A percentile compares a stretch with the other conserved stretches of the same genome.
phyloP scores from a whole-genome alignment of 2,329 filamentous ascomycete genomes.

The Sporothrix protearum region DNA sequence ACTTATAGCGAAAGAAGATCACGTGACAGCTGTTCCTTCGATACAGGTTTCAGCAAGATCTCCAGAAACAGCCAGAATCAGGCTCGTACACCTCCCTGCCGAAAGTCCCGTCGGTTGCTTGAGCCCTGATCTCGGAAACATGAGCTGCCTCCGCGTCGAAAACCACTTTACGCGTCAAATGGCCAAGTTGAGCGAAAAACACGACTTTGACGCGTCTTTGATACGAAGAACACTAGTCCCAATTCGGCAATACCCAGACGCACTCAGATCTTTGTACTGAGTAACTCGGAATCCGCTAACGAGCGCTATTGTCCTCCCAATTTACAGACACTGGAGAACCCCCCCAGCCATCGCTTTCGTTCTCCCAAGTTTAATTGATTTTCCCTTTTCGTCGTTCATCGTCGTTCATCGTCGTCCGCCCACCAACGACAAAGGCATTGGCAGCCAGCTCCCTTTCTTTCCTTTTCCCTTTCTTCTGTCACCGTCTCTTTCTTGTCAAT shows the following conservation, averaged over 20 bases:
- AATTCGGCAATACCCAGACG: neutral
- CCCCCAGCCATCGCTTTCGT: conserved; percentile 16
- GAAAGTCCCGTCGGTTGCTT: neutral
- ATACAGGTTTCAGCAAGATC: neutral
- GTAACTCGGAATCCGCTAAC: neutral
- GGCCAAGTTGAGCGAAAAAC: neutral
- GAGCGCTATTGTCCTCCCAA: neutral
- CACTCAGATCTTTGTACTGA: neutral
- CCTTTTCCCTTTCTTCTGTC: neutral
- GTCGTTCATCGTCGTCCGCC: neutral
- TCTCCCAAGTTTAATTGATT: conserved; percentile 5
- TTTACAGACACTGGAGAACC: neutral
- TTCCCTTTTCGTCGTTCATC: neutral
- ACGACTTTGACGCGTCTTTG: conserved; percentile 19
- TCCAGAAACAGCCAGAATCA: neutral
- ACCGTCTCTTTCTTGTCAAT: neutral
- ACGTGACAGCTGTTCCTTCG: neutral
- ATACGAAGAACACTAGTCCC: neutral
- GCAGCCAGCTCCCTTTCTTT: neutral
- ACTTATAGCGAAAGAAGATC: too few species aligned
- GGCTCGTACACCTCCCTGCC: neutral
- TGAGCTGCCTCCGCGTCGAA: neutral
- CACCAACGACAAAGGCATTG: neutral
- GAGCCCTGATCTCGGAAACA: neutral
- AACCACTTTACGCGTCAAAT: conserved; percentile 19